Conservation (phyloP, 2,329 filamentous ascomycete genomes). For the Botrytis deweyae region DNA sequence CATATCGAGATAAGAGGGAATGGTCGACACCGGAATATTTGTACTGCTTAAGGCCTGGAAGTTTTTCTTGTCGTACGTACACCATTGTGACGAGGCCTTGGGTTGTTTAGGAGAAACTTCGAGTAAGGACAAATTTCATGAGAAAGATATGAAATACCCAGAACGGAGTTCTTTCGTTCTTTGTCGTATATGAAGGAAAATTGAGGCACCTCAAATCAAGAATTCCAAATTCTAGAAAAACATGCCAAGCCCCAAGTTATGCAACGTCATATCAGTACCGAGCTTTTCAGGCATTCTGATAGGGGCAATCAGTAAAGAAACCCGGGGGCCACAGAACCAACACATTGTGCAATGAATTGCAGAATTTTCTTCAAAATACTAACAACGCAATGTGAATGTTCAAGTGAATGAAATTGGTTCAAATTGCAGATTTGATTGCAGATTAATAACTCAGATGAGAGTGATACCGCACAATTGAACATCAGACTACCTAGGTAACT, state of each 20-base stretch:
- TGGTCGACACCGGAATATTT: slow-evolving; percentile 93
- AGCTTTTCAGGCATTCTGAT: slow-evolving; percentile 19
- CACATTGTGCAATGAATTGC: slow-evolving; percentile 5
- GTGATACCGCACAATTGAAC: background rate
- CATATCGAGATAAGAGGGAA: slow-evolving; percentile 85
- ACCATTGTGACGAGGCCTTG: slow-evolving; percentile 61
- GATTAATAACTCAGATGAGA: background rate
- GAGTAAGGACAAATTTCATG: background rate
- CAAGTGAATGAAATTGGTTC: background rate
- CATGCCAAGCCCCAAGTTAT: slow-evolving; percentile 23
- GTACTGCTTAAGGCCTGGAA: slow-evolving; percentile 88
- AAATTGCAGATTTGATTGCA: background rate
- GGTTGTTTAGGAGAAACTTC: background rate
- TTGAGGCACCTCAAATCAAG: slow-evolving; percentile 10
- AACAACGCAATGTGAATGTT: background rate
- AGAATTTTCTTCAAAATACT: background rate
- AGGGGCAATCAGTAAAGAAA: slow-evolving; percentile 2
- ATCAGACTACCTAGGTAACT: background rate
- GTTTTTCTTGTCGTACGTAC: slow-evolving; percentile 89
- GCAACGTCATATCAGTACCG: slow-evolving; percentile 18
- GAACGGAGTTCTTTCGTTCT: background rate
- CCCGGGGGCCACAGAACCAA: slow-evolving; percentile 1
- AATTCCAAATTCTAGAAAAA: slow-evolving; percentile 23
- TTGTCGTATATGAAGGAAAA: background rate
- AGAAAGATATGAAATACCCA: background rate